A percentile compares a stretch with the other conserved stretches of the same genome.
These are phyloP conservation scores for Oenanthe sinensis DNA, from an alignment of 129 eudicot species.

Conservation along the genomic window DNA sequence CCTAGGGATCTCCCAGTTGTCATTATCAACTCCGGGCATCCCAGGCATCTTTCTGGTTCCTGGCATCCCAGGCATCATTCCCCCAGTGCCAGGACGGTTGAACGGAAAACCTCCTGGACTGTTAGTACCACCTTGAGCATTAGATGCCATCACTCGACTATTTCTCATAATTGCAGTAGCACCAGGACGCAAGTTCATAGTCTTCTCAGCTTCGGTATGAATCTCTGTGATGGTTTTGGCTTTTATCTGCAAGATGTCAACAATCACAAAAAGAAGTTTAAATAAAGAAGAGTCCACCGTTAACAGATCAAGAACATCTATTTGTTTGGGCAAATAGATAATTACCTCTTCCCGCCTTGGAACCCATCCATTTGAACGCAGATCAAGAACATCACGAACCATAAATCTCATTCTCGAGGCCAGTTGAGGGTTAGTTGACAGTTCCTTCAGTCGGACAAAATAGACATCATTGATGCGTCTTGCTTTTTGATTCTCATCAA, in stretches of 20 bases:
- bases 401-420: constrained; percentile 71
- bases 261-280: background rate
- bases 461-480: constrained; percentile 67
- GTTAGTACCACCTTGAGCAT: constrained; percentile 34
- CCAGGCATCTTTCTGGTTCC: constrained; percentile 91
- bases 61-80: constrained; percentile 98
- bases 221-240: constrained; percentile 86
- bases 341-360: constrained; percentile 91
- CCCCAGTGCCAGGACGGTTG: constrained; percentile 80
- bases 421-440: constrained; percentile 49
- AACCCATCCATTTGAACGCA: constrained; percentile 69
- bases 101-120: constrained; percentile 47
- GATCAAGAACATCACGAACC: constrained; percentile 79
- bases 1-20: constrained; percentile 71
- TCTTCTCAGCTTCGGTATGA: constrained; percentile 77
- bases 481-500: constrained; percentile 73
- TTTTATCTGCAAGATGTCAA: constrained; percentile 39
- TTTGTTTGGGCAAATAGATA: background rate
- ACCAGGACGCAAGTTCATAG: constrained; percentile 65
- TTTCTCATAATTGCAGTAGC: constrained; percentile 72
- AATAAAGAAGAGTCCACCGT: background rate
- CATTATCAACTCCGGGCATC: constrained; percentile 62
- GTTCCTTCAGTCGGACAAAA: constrained; percentile 64
- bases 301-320: background rate
- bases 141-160: constrained; percentile 32